Evolutionary conservation across 345 rosid genomes (phyloP), one percentile per base, ranked within the genome.

Genomic region (Brassica rapa): DNA sequence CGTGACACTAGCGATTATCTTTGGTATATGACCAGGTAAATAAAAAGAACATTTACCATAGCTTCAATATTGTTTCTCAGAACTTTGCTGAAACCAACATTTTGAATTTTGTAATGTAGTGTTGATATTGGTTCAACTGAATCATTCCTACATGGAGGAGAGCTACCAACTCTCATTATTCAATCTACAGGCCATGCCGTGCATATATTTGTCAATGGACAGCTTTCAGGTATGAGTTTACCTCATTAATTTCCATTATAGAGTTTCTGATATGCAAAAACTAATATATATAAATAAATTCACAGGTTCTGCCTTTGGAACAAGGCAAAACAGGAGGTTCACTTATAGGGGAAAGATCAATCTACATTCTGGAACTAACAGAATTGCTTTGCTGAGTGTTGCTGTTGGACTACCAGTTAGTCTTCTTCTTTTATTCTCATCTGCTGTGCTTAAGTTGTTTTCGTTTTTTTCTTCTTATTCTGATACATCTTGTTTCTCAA

Each of bases 351-450:
- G 93, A 35, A 96, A 90, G 88, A 87, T 91, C 85, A 88, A 88
- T 85, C 81, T 96, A 70, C 92, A 25, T 60, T 81, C 92, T 70
- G 99, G 98, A 81, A 86, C 85, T 66, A 93, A 96, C 88, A 86
- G 74, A 85, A 93, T 96, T n/a, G 97, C 97, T 1, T 85, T 96
- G 75, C 89, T 96, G 72, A 93, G 99, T 76, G 91, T 96, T 66
- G 94, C 98, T 37, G 92, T 93, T 85, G 98, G 99, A 70, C 88
- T 96, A 81, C 98, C 94, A 1, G 99, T 93, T 65, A 86, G 90
- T 86, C 75, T 77, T 59, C 65, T 35, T 73, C 19, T 8, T 2
- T 49, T n/a, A 4, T 14, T 21, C 70, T 55, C n/a, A 67, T 78
- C 15, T 0, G 24, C 15, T 67, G 24, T n/a, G n/a, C n/a, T n/a